Percentiles rank a stretch among this genome's conserved stretches.
These are phyloP conservation scores for Somion occarium DNA, from an alignment of 1,284 basidiomycete species.

Conservation along the genomic window DNA sequence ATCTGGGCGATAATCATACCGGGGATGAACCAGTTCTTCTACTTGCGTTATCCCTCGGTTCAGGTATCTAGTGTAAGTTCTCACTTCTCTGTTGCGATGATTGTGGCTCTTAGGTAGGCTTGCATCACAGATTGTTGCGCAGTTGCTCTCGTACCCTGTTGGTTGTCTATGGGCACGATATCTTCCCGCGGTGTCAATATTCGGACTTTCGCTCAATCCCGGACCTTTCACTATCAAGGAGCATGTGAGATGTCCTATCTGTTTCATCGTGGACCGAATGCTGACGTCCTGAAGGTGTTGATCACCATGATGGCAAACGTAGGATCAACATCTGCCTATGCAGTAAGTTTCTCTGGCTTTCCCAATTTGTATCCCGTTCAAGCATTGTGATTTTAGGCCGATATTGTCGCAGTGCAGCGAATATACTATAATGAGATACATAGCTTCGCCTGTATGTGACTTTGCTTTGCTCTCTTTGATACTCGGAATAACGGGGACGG, in stretches of 20 bases:
- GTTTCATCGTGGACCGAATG: too few relatives aligned
- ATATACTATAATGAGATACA: constrained; percentile 61
- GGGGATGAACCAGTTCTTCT: constrained; percentile 50
- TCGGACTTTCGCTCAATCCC: constrained; percentile 41
- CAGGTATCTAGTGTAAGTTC: constrained; percentile 26
- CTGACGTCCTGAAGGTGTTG: constrained; percentile 25
- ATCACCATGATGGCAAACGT: constrained; percentile 72
- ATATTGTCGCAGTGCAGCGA: constrained; percentile 69
- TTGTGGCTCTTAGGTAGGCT: not conserved
- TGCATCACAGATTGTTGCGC: constrained; percentile 42
- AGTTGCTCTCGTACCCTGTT: constrained; percentile 42
- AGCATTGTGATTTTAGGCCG: constrained; percentile 43
- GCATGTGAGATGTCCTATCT: constrained; percentile 25
- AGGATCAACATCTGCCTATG: constrained; percentile 53
- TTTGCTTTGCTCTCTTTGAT: too few relatives aligned
- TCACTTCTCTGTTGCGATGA: not conserved
- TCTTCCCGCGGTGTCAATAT: constrained; percentile 38
- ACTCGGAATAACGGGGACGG: too few relatives aligned
- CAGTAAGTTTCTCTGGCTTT: constrained; percentile 20
- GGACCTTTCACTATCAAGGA: constrained; percentile 41
- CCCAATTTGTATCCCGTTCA: not conserved
- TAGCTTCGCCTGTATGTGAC: constrained; percentile 51
- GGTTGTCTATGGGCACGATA: constrained; percentile 37
- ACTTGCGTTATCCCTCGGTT: constrained; percentile 47
- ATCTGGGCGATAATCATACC: constrained; percentile 46